Base-by-base conservation (phyloP, 495 filamentous ascomycete species). In the Penicillium mononematosum region DNA sequence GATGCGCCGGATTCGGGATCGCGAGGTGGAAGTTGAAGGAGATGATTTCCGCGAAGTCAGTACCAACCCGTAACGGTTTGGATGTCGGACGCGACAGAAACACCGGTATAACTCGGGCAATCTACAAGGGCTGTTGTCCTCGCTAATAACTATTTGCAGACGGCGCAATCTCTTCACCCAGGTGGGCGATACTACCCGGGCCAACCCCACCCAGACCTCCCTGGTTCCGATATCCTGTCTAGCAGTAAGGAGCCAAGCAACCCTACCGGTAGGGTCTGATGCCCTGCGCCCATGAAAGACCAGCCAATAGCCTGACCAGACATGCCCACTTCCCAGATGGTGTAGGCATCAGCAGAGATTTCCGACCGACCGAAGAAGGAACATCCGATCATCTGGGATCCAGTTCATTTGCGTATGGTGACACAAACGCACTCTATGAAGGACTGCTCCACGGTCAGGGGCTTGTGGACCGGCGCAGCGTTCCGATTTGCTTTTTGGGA, bases 1-100 rank as follows among this genome's bases (percentile, higher is more conserved):
- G 60, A 92, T 94, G 90, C 83, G 88, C 29, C 78, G 79, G 50
- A 75, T 83, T 57, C 74, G 80, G 45, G 80, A 83, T 65, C 75
- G 72, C 24, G 79, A 82, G 62, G 79, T 82, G 20, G 71, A 78
- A 55, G 70, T 83, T 50, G 71, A 82, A 58, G 80, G 79, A 31
- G 76, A 82, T 52, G 75, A 81, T 57, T 78, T 83, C 63, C 72
- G 76, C 60, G 76, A 81, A 79, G 80, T 82, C 70, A 80, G 78
- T 81, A 74, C 67, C 66, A 72, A 70, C 70, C 67, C 71, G 67
- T 75, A 66, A 63, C 63, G 58, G 67, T 65, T 73, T 39, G 53
- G 57, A 69, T 68, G 70, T 75, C 71, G 72, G 64, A 70, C 66
- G 66, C 64, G 66, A 66, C 69, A 70, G 55, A 62, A 68, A 59